phyloP scores from a whole-genome alignment of 768 basidiomycete species.

The Leccinum disarticulatum region DNA sequence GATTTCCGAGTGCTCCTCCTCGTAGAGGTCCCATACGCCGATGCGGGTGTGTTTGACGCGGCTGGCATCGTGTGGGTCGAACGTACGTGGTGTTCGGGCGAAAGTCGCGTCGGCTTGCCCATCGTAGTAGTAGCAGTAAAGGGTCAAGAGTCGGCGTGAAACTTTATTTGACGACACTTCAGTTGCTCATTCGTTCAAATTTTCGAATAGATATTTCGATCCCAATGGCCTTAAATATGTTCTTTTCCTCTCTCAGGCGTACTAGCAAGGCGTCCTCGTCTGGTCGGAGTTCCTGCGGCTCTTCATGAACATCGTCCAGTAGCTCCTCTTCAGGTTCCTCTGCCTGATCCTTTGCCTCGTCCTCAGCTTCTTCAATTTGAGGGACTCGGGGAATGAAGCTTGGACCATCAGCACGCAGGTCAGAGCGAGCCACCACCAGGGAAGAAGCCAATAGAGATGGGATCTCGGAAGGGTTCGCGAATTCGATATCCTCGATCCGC shows the following conservation, averaged over 20 bases:
- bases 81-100: slow-evolving; percentile 11
- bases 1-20: slow-evolving; percentile 48
- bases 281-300: slow-evolving; percentile 13
- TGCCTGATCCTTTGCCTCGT: slow-evolving; percentile 1
- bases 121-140: background rate
- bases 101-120: background rate
- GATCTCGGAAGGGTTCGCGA: slow-evolving; percentile 30
- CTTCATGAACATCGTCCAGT: slow-evolving; percentile 13
- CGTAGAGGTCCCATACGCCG: slow-evolving; percentile 80
- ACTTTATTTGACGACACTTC: background rate
- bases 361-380: background rate
- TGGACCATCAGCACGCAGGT: slow-evolving; percentile 17
- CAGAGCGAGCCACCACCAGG: slow-evolving; percentile 13
- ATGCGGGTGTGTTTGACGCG: slow-evolving; percentile 58
- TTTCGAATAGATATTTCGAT: background rate
- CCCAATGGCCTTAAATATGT: background rate
- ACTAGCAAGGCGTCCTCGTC: slow-evolving; percentile 3
- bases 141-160: background rate
- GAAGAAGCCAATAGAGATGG: slow-evolving; percentile 26
- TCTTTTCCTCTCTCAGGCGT: too few relatives aligned
- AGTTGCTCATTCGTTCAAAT: background rate
- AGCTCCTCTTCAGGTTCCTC: background rate
- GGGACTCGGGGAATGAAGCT: slow-evolving; percentile 15
- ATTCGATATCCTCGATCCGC: slow-evolving; percentile 34
- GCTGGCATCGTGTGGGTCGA: slow-evolving; percentile 38